Conservation (phyloP, 2,329 filamentous ascomycete genomes). For the Westerdykella sp. region DNA sequence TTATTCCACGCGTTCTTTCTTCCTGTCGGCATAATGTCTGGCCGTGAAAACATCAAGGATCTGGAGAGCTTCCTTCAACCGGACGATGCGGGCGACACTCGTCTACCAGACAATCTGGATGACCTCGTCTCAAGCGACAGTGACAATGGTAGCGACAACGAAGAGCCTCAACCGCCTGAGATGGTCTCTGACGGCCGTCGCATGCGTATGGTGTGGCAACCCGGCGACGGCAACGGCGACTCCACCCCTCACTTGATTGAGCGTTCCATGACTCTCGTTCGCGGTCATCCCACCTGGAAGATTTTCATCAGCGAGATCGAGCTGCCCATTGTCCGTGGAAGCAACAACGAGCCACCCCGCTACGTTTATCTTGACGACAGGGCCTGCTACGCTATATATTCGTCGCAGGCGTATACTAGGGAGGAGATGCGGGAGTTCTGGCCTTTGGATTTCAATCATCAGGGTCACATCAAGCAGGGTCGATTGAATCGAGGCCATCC, state of each 20-base stretch:
- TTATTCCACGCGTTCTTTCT: too few relatives aligned
- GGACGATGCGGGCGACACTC: too few relatives aligned
- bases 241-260: conserved; percentile 21
- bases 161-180: neutral
- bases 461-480: conserved; percentile 24
- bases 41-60: too few relatives aligned
- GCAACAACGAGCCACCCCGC: conserved; percentile 27
- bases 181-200: conserved; percentile 23
- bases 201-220: conserved; percentile 35
- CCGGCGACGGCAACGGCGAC: conserved; percentile 36
- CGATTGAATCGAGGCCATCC: conserved; percentile 37
- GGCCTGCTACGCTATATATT: conserved; percentile 30
- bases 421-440: conserved; percentile 24
- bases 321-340: conserved; percentile 18
- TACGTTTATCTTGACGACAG: conserved; percentile 39
- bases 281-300: conserved; percentile 37
- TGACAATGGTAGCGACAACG: too few relatives aligned
- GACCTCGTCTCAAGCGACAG: too few relatives aligned
- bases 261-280: conserved; percentile 10
- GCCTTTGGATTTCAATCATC: conserved; percentile 35
- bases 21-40: too few relatives aligned
- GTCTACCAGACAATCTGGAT: too few relatives aligned
- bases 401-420: conserved; percentile 23
- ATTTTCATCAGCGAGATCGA: conserved; percentile 31
- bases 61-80: too few relatives aligned